Conservation (phyloP, 345 rosid species). For the Gossypium rotundifolium region DNA sequence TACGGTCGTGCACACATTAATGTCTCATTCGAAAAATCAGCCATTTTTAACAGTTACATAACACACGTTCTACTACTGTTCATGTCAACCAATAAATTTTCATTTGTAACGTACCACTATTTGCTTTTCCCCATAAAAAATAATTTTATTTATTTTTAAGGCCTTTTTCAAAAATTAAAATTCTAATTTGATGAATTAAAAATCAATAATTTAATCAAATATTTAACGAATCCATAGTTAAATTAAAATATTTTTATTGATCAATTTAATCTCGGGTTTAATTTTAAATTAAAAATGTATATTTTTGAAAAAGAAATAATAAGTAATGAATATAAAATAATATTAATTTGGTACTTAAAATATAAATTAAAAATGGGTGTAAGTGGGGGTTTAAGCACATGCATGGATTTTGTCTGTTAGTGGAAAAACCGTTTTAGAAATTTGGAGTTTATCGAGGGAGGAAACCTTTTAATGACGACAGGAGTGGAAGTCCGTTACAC, state of each 20-base stretch:
- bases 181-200: no score
- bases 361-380: not conserved
- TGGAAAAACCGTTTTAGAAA: conserved; percentile 23
- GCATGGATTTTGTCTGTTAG: conserved; percentile 27
- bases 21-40: not conserved
- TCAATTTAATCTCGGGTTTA: rapidly evolving
- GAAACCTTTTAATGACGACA: conserved; percentile 1
- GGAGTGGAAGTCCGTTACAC: conserved; percentile 17
- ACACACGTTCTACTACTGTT: not conserved
- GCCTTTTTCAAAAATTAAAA: no score
- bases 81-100: not conserved
- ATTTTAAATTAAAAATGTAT: no score
- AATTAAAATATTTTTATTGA: no score
- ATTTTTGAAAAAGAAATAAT: no score
- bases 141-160: no score
- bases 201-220: no score
- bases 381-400: not conserved
- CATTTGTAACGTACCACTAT: not conserved
- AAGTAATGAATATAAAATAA: no score
- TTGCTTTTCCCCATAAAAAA: no score
- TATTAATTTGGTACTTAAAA: no score
- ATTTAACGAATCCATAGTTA: no score
- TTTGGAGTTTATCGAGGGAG: not conserved
- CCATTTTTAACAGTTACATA: not conserved
- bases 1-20: not conserved